A percentile compares a stretch with the other conserved stretches of the same genome.
These are phyloP conservation scores for Globisporangium abappressorium DNA, from an alignment of 352 stramenopile species.

Conservation along the genomic window DNA sequence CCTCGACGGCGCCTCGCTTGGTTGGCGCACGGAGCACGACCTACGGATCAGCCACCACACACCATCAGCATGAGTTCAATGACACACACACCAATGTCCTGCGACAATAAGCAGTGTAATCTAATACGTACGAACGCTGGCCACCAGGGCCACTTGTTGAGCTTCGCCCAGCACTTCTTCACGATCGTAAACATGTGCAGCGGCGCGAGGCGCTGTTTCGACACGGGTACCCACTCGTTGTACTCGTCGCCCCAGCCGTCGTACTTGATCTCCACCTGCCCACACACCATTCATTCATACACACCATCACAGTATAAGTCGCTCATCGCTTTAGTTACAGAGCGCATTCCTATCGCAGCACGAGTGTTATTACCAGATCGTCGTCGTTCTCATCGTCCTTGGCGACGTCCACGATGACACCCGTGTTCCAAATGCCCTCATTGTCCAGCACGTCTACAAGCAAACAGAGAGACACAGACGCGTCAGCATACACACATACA, in stretches of 20 bases:
- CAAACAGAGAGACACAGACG: neutral
- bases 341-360: neutral
- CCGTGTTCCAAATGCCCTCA: slow-evolving; percentile 84
- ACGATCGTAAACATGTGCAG: slow-evolving; percentile 82
- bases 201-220: slow-evolving; percentile 58
- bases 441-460: slow-evolving; percentile 70
- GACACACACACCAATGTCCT: neutral
- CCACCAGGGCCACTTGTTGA: slow-evolving; percentile 84
- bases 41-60: slow-evolving; percentile 11
- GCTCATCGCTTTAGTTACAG: neutral
- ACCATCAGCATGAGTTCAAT: neutral
- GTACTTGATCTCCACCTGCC: slow-evolving; percentile 78
- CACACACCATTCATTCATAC: neutral
- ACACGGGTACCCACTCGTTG: slow-evolving; percentile 70
- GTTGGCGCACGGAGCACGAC: slow-evolving; percentile 72
- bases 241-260: slow-evolving; percentile 80
- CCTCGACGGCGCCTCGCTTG: slow-evolving; percentile 42
- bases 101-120: neutral
- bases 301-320: neutral
- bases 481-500: slow-evolving; percentile 8
- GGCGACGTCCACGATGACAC: slow-evolving; percentile 60
- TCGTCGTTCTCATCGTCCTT: slow-evolving; percentile 54
- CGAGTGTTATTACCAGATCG: slow-evolving; percentile 31
- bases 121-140: slow-evolving; percentile 58
- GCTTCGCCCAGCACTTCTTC: slow-evolving; percentile 86